These are phyloP conservation scores for Syncephalastrum racemosum DNA, from an alignment of 371 early-diverging fungal species.

Conservation along the genomic window DNA sequence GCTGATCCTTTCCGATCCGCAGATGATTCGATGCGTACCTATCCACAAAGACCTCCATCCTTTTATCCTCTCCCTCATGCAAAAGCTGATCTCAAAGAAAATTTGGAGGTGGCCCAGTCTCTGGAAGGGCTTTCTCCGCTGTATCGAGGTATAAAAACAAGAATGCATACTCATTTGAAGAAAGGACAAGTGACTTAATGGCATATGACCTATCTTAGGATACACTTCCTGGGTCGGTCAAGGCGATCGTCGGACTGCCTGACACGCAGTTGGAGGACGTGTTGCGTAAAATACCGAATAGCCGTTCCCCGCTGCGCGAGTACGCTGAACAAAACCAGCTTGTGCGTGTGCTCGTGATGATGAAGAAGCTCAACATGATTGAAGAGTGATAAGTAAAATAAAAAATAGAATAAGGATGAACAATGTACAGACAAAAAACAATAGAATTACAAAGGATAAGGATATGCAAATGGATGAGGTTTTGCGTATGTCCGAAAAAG, in stretches of 20 bases:
- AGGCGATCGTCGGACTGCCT: slow-evolving; percentile 58
- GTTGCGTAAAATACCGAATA: slow-evolving; percentile 44
- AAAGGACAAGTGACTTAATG: not conserved
- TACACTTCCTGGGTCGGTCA: slow-evolving; percentile 56
- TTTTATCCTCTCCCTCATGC: slow-evolving; percentile 59
- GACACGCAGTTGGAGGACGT: slow-evolving; percentile 61
- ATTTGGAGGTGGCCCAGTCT: slow-evolving; percentile 71
- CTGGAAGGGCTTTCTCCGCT: slow-evolving; percentile 83
- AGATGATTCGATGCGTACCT: slow-evolving; percentile 68
- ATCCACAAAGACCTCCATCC: slow-evolving; percentile 57
- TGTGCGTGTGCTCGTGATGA: slow-evolving; percentile 24
- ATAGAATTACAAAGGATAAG: slow-evolving; percentile 2
- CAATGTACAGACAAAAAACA: not conserved
- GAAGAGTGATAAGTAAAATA: slow-evolving; percentile 15
- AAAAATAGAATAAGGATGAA: slow-evolving; percentile 1
- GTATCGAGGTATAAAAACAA: slow-evolving; percentile 39
- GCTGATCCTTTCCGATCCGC: not conserved
- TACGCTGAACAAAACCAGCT: slow-evolving; percentile 32
- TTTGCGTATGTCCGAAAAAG: too few species aligned
- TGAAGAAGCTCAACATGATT: slow-evolving; percentile 32
- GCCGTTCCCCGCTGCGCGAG: slow-evolving; percentile 51
- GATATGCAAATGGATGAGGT: too few species aligned
- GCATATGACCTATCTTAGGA: slow-evolving; percentile 24
- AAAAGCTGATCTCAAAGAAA: slow-evolving; percentile 60
- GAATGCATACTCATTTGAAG: not conserved